Base-by-base conservation (phyloP, 192 early-diverging fungal species). In the Coemansia sp. region DNA sequence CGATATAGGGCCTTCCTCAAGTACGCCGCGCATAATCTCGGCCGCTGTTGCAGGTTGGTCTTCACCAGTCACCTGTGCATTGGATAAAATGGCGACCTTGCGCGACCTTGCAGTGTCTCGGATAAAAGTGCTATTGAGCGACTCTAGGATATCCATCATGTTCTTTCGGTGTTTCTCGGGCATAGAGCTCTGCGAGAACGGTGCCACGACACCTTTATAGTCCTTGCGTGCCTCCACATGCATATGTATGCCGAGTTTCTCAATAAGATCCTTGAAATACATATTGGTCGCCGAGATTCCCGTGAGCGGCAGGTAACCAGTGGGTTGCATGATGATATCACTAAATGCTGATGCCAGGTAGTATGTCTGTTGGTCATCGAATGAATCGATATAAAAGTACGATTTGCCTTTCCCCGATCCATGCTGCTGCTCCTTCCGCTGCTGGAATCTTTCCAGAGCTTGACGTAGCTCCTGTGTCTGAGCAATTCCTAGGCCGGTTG, bases 261-360 rank as follows among this genome's bases (percentile, higher is more conserved):
- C 82, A 16, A 85, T 47, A 3, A 89, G 56, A n/a, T 73, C 83
- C 56, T 85, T 85, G 63, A 88, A 78, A 58, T 89, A 88, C 3
- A 82, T 66, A 16, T 71, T 75, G 1, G 65, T 71, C 5, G 69
- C 72, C 22, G 76, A 74, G n/a, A 89, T 44, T 9, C 89, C 88
- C 5, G 80, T 74, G 25, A 90, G 75, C 44, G 87, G 87, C 30
- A 90, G 54, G 7, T 63, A 63, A 10, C 87, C 87, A 5, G 67
- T 76, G 3, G 88, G 88, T 67, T 89, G 87, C 63, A 87, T 72
- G 25, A 74, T 60, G 14, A 90, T 84, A 62, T 85, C 78, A 62
- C 82, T 85, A 30, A 86, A 90, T 3, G 79, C 86, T 30, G 87
- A 83, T 0, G 88, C 89, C 57, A 90, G 58, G 62, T 83, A 88